A percentile compares a stretch with the other conserved stretches of the same genome.
Conservation (phyloP, 1,284 basidiomycete species). For the Cryptococcus wingfieldii region DNA sequence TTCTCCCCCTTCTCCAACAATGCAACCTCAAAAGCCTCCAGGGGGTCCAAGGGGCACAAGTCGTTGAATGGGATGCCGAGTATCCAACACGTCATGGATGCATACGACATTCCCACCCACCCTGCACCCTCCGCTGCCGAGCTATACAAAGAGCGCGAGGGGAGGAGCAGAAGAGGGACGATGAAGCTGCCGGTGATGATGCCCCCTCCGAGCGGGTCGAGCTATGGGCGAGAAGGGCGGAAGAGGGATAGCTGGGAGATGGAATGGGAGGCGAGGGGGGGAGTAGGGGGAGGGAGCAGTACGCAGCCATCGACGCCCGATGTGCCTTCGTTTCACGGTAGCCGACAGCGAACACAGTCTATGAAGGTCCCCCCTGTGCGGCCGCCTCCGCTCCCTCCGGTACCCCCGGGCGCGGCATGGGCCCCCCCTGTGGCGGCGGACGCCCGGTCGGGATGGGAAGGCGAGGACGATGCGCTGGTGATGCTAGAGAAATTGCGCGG, state of each 20-base stretch:
- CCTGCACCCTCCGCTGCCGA: neutral
- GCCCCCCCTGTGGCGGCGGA: neutral
- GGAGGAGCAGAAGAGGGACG: neutral
- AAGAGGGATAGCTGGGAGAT: neutral
- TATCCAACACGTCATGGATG: conserved; percentile 1
- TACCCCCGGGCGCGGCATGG: neutral
- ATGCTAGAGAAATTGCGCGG: conserved; percentile 7
- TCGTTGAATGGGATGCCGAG: neutral
- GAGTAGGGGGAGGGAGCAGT: neutral
- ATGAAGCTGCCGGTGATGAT: neutral
- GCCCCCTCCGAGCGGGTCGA: neutral
- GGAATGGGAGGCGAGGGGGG: neutral
- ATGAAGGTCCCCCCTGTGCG: neutral
- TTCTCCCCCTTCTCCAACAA: neutral
- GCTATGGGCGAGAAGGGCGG: neutral
- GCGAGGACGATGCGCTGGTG: conserved; percentile 5
- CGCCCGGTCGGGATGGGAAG: neutral
- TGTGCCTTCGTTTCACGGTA: too few relatives aligned
- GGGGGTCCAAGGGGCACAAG: too few relatives aligned
- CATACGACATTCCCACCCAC: neutral
- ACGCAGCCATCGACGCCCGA: neutral
- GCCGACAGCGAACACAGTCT: neutral
- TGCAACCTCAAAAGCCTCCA: neutral
- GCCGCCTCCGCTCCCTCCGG: neutral
- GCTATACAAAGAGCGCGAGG: neutral